These are phyloP conservation scores for Periglandula ipomoeae DNA, from an alignment of 2,329 filamentous ascomycete genomes.

Conservation along the genomic window DNA sequence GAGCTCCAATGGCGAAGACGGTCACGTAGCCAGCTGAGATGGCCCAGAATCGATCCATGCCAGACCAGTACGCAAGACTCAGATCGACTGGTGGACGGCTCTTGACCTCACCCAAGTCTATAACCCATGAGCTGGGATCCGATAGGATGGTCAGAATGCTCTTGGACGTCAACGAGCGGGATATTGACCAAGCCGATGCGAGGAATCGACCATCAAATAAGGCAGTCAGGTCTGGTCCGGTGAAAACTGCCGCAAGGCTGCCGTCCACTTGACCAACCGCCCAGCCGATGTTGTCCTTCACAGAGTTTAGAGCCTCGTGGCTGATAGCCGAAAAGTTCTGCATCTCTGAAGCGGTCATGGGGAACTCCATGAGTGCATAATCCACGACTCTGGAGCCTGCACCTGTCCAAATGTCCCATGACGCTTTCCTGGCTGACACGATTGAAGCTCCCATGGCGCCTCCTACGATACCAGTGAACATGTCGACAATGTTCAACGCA, in stretches of 20 bases:
- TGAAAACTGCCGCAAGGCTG: slow-evolving; percentile 31
- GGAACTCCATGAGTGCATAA: slow-evolving; percentile 41
- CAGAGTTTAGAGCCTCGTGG: slow-evolving; percentile 55
- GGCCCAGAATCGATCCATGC: slow-evolving; percentile 57
- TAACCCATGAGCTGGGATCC: slow-evolving; percentile 48
- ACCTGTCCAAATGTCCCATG: slow-evolving; percentile 32
- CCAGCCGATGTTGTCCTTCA: slow-evolving; percentile 44
- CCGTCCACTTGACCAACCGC: slow-evolving; percentile 30
- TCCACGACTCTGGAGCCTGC: slow-evolving; percentile 39
- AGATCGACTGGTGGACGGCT: slow-evolving; percentile 36
- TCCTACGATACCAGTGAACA: slow-evolving; percentile 25
- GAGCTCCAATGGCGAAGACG: slow-evolving; percentile 61
- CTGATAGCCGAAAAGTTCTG: slow-evolving; percentile 70
- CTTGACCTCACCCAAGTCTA: slow-evolving; percentile 41
- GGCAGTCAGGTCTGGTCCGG: slow-evolving; percentile 30
- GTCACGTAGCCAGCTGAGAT: slow-evolving; percentile 75
- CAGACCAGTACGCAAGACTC: slow-evolving; percentile 57
- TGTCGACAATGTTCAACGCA: slow-evolving; percentile 29
- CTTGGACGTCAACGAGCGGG: slow-evolving; percentile 12
- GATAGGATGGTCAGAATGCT: slow-evolving; percentile 21
- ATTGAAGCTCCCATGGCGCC: slow-evolving; percentile 21
- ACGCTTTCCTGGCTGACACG: slow-evolving; percentile 25
- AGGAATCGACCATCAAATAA: slow-evolving; percentile 10
- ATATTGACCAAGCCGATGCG: neutral
- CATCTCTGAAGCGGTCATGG: slow-evolving; percentile 51